Evolutionary conservation across 164 flowering plant genomes (phyloP), one percentile per base, ranked within the genome.

Genomic region (Chimonanthus salicifolius): DNA sequence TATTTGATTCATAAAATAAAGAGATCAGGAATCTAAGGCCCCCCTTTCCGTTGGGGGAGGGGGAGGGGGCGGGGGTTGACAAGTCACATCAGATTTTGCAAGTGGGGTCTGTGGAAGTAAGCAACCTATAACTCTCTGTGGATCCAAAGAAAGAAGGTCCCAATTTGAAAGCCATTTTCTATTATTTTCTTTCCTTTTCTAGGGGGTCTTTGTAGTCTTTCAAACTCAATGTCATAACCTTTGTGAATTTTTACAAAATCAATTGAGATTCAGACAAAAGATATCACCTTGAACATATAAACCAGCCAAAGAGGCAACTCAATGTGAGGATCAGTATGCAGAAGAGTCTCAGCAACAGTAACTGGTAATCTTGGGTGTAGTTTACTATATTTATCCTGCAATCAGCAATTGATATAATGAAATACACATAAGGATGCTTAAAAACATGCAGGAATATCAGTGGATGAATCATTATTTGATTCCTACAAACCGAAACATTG

Each of bases 281-380:
- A 15, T 62, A 78, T 73, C 82, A 95, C 99, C 99, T 93, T 95
- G 82, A 95, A 93, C 89, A 88, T 87, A 49, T 82, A 83, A 74
- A 93, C 92, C 63, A 95, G 82, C 99, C 99, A 95, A 58, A 93
- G 87, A 72, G 99, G 99, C 80, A 95, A 80, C 73, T 93, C 98
- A 73, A 95, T 88, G 71, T 88, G 90, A 74, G 92, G 79, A 84
- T 95, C 91, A 21, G 87, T 75, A 45, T 79, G 86, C 78, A 93
- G 92, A 81, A 95, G 92, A 58, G 95, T 89, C 78, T 90, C 94
- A 76, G 97, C 99, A 82, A 93, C 95, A 71, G 87, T 74, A n/a
- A 84, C 79, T 20, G 99, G 99, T 73, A 95, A 80, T 72, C 90
- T 87, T 50, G 92, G 87, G 78, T 95, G 94, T 72, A 83, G 76